phyloP scores from a whole-genome alignment of 768 basidiomycete species.

The Leccinum aurantiacum region DNA sequence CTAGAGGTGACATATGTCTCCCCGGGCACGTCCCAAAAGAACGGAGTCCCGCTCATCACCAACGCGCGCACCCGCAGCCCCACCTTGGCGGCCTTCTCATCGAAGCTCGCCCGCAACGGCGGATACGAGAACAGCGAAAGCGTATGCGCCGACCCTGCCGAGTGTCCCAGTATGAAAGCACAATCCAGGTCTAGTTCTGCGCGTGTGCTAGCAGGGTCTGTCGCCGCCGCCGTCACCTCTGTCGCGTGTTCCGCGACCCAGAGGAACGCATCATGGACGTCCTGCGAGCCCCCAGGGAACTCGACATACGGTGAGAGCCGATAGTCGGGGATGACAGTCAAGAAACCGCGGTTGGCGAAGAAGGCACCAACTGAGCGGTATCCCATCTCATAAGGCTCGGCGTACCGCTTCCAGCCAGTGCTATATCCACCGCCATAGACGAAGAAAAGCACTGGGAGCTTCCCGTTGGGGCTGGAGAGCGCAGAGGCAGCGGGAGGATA shows the following conservation, averaged over 20 bases:
- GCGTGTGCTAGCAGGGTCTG: constrained; percentile 4
- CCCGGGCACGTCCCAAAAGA: constrained; percentile 34
- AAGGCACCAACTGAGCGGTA: constrained; percentile 62
- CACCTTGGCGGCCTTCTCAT: constrained; percentile 21
- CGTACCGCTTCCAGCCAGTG: constrained; percentile 47
- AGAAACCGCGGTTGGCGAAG: constrained; percentile 57
- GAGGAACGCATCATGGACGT: constrained; percentile 57
- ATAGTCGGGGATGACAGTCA: constrained; percentile 70
- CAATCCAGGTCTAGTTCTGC: constrained; percentile 38
- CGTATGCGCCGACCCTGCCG: constrained; percentile 56
- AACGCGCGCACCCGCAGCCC: constrained; percentile 40
- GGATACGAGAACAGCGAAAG: constrained; percentile 43
- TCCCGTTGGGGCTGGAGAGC: constrained; percentile 24
- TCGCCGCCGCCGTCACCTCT: constrained; percentile 16
- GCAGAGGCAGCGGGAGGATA: constrained; percentile 43
- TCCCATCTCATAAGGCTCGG: constrained; percentile 47
- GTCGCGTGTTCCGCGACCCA: constrained; percentile 47
- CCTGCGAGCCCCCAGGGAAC: constrained; percentile 57
- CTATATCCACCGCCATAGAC: constrained; percentile 67
- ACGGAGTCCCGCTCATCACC: constrained; percentile 48
- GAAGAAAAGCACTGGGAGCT: constrained; percentile 57
- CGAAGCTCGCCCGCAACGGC: constrained; percentile 33
- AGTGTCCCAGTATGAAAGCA: constrained; percentile 58
- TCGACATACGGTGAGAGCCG: constrained; percentile 55
- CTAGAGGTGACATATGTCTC: constrained; percentile 27